Evolutionary conservation across 768 basidiomycete genomes (phyloP).

Genomic region (Sporobolomyces pararoseus): DNA sequence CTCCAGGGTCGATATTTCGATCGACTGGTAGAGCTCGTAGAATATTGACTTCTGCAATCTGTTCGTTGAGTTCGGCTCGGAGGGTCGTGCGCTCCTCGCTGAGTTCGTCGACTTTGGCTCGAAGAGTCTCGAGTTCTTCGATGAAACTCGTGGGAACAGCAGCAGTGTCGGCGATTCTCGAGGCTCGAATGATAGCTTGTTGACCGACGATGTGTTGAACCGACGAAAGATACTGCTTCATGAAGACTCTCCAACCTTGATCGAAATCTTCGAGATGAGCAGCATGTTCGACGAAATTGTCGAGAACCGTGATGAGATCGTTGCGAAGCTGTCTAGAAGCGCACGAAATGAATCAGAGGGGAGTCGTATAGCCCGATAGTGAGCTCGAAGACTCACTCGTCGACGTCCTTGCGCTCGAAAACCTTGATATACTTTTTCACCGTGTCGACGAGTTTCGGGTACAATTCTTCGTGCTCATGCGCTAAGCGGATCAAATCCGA

Average conservation of each 20-base stretch:
- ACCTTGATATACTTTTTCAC: conserved; percentile 59
- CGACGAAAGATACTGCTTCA: conserved; percentile 61
- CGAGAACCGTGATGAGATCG: conserved; percentile 60
- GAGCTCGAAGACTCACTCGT: conserved; percentile 55
- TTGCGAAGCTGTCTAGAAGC: conserved; percentile 60
- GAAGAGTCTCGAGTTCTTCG: conserved; percentile 62
- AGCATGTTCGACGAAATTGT: conserved; percentile 65
- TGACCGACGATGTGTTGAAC: conserved; percentile 67
- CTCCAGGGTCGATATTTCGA: conserved; percentile 25
- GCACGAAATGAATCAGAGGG: conserved; percentile 7
- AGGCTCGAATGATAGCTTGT: conserved; percentile 58
- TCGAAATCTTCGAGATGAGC: conserved; percentile 62
- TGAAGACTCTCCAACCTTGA: conserved; percentile 61
- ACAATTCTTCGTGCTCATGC: conserved; percentile 62
- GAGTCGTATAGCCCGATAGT: neutral
- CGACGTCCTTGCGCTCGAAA: conserved; percentile 58
- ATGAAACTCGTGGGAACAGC: conserved; percentile 51
- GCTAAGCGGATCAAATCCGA: conserved; percentile 63
- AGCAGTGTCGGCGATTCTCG: conserved; percentile 52
- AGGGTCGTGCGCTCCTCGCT: conserved; percentile 61
- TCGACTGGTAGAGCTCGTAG: conserved; percentile 58
- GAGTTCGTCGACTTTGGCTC: conserved; percentile 61
- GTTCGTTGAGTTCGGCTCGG: conserved; percentile 59
- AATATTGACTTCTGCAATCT: conserved; percentile 66
- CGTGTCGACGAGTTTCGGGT: conserved; percentile 61